These are phyloP conservation scores for Moesziomyces sp. DNA, from an alignment of 1,284 basidiomycete species.

Conservation along the genomic window DNA sequence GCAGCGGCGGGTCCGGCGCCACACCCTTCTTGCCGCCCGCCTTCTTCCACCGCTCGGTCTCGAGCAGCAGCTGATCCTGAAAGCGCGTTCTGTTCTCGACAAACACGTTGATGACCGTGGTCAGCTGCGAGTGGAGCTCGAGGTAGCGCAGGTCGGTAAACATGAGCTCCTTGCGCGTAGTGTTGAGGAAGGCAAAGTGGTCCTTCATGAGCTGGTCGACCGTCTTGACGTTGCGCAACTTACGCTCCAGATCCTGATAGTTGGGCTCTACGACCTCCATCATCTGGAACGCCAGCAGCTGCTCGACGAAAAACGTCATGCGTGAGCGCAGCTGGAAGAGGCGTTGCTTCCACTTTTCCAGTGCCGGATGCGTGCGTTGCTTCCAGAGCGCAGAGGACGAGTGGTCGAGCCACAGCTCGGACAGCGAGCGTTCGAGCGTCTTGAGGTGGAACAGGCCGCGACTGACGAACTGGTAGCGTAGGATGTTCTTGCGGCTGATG, in stretches of 20 bases:
- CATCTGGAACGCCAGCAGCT: conserved; percentile 63
- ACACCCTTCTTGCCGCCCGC: conserved; percentile 20
- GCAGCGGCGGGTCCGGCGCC: conserved; percentile 30
- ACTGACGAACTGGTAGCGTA: conserved; percentile 66
- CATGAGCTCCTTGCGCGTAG: conserved; percentile 65
- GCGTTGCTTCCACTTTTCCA: conserved; percentile 64
- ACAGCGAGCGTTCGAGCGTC: conserved; percentile 58
- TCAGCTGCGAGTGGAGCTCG: conserved; percentile 58
- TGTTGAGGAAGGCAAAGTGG: conserved; percentile 65
- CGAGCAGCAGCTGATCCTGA: conserved; percentile 56
- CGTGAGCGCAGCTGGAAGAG: conserved; percentile 61
- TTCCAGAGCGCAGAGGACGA: conserved; percentile 48
- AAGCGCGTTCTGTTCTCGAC: conserved; percentile 54
- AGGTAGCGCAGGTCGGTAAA: conserved; percentile 62
- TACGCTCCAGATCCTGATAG: conserved; percentile 59
- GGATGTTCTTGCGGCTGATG: conserved; percentile 66
- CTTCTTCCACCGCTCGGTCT: conserved; percentile 48
- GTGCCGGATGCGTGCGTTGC: conserved; percentile 44
- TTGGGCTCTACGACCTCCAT: conserved; percentile 66
- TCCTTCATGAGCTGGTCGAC: conserved; percentile 67
- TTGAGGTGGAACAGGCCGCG: conserved; percentile 65
- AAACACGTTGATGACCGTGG: conserved; percentile 56
- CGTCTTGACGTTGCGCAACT: conserved; percentile 58
- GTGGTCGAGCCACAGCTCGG: conserved; percentile 63
- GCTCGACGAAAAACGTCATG: conserved; percentile 66